A percentile compares a stretch with the other conserved stretches of the same genome.
Evolutionary conservation across 208 protist species (phyloP).

Genomic region (Leishmania mexicana): DNA sequence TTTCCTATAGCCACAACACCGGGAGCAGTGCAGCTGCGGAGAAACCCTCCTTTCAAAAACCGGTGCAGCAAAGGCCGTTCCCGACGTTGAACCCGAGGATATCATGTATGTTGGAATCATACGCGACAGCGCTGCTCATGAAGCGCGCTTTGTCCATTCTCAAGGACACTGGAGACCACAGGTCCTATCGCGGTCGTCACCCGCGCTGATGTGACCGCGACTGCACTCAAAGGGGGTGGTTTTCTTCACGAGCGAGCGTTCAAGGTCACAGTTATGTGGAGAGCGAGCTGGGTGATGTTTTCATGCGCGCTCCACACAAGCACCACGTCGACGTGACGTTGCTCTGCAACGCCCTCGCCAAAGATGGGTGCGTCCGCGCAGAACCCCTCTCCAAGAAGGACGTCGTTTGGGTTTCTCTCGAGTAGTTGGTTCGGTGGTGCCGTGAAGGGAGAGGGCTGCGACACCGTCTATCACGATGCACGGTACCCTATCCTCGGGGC

Average conservation of each 20-base stretch:
- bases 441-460: slow-evolving; percentile 23
- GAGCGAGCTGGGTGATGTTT: slow-evolving; percentile 26
- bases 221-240: slow-evolving; percentile 39
- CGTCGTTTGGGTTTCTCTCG: slow-evolving; percentile 43
- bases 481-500: slow-evolving; percentile 25
- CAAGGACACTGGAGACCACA: slow-evolving; percentile 14
- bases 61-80: slow-evolving; percentile 12
- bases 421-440: slow-evolving; percentile 30
- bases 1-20: slow-evolving; percentile 27
- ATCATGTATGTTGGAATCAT: slow-evolving; percentile 62
- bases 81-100: slow-evolving; percentile 44
- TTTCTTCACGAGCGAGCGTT: slow-evolving; percentile 32
- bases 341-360: slow-evolving; percentile 37
- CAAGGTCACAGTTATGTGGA: slow-evolving; percentile 29
- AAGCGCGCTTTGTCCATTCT: slow-evolving; percentile 21
- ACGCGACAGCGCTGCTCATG: slow-evolving; percentile 43
- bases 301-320: slow-evolving; percentile 39
- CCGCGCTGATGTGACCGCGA: slow-evolving; percentile 34
- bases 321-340: slow-evolving; percentile 22
- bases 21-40: slow-evolving; percentile 27
- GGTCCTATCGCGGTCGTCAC: slow-evolving; percentile 41
- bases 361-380: slow-evolving; percentile 32
- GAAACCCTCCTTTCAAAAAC: slow-evolving; percentile 26
- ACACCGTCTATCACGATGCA: slow-evolving; percentile 67
- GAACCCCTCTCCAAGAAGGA: slow-evolving; percentile 28